Base-by-base conservation (phyloP, 176 grass and related monocot genomes). In the Tillandsia fasciculata region DNA sequence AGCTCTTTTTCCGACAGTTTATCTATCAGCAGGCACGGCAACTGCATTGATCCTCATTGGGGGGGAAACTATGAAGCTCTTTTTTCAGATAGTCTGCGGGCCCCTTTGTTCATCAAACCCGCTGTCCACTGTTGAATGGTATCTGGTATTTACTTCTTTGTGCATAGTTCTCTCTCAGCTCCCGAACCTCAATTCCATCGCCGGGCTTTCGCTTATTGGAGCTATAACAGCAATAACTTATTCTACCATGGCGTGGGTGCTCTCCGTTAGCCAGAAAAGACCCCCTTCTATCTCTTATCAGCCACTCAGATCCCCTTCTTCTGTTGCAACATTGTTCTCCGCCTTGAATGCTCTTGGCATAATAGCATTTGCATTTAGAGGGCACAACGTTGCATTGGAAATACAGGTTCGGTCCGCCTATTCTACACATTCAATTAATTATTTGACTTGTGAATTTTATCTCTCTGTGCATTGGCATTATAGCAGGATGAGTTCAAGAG, bases 181-280 rank as follows among this genome's bases (percentile, higher is more conserved):
- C 76, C 93, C 93, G 53, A 97, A 97, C 77, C 89, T 97, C 53
- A 97, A 97, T 58, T 97, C 93, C 3, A 97, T 97, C 17, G 93
- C 93, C 51, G 93, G 93, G 48, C 79, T 97, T 68, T 97, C 93
- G 0, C 93, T 97, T 26, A 82, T 97, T 1, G 93, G 93, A 64
- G 89, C 87, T 1, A 69, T 90, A 50, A 97, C 93, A 24, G 93
- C 93, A 2, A 87, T 97, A 75, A 92, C 83, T 64, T 97, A 97
- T 68, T 78, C 81, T 71, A 92, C 89, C 67, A 88, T 92, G 82
- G 84, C 88, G 7, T 97, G 93, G 93, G 86, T 97, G 72, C 84
- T 97, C 71, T 97, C 93, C 0, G 82, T 90, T 63, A 92, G 93
- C 80, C 84, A 92, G 63, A 48, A 65, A 1, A 77, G 84, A 29